Percentiles rank a stretch among this genome's conserved stretches.
Conservation (phyloP, 2,329 filamentous ascomycete species). For the Sordariomycetes sp. region DNA sequence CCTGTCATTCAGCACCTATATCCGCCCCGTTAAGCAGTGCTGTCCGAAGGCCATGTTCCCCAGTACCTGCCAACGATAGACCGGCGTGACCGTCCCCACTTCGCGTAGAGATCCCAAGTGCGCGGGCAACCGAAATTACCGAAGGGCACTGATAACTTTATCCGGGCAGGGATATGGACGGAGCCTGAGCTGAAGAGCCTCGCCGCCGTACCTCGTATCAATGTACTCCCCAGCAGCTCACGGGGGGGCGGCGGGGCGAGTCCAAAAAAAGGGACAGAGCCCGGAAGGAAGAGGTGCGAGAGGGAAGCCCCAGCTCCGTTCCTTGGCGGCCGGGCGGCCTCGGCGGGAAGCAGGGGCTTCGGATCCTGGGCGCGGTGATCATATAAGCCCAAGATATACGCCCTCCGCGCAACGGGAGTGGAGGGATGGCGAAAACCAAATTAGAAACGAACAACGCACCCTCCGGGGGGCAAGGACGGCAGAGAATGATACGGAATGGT, state of each 20-base stretch:
- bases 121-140: background rate
- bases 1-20: background rate
- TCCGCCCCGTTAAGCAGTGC: background rate
- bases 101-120: background rate
- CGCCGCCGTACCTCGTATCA: background rate
- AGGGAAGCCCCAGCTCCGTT: background rate
- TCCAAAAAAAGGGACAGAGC: background rate
- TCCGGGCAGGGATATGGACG: background rate
- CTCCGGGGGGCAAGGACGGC: background rate
- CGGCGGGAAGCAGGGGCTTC: background rate
- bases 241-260: background rate
- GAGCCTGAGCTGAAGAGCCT: background rate
- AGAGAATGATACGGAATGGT: background rate
- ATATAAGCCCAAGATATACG: slow-evolving; percentile 23
- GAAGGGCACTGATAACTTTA: background rate
- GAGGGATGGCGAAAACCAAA: too few relatives aligned
- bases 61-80: background rate
- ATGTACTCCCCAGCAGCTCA: background rate
- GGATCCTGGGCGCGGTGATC: slow-evolving; percentile 12
- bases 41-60: too few relatives aligned
- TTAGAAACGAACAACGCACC: too few relatives aligned
- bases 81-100: background rate
- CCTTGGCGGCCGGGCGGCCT: background rate
- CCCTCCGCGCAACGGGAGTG: too few relatives aligned
- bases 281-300: background rate